Evolutionary conservation across 2,329 filamentous ascomycete genomes (phyloP).

Genomic region (Ophiostoma himal-ulmi): DNA sequence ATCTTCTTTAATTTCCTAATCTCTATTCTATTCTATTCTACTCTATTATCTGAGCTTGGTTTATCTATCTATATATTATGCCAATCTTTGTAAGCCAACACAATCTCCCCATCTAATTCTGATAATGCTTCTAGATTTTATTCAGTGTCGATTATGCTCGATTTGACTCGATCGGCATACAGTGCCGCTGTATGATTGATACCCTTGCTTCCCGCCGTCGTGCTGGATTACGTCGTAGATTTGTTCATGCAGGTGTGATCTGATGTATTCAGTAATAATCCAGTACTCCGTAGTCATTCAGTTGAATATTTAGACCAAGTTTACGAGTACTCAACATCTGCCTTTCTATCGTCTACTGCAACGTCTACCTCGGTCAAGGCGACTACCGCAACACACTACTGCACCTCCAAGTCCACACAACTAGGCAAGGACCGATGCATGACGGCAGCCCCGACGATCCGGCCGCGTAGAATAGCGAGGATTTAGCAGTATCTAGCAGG

Average conservation of each 20-base stretch:
- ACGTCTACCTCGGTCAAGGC: background rate
- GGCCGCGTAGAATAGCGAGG: slow-evolving; percentile 17
- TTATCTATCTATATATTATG: background rate
- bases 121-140: background rate
- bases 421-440: slow-evolving; percentile 19
- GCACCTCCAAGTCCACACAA: background rate
- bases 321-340: no score
- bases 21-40: background rate
- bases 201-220: slow-evolving; percentile 2
- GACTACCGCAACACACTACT: background rate
- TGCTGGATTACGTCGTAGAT: background rate
- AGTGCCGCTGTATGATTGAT: background rate
- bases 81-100: background rate
- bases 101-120: no score
- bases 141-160: background rate
- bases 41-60: background rate
- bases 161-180: background rate
- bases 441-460: slow-evolving; percentile 23
- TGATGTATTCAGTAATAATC: background rate
- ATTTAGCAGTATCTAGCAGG: background rate
- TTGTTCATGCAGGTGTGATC: background rate
- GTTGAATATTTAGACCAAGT: background rate
- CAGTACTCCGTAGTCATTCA: background rate
- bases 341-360: no score
- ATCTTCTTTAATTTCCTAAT: background rate